These are phyloP conservation scores for Aegilops speltoides DNA, from an alignment of 176 grass and related monocot genomes.

Conservation along the genomic window DNA sequence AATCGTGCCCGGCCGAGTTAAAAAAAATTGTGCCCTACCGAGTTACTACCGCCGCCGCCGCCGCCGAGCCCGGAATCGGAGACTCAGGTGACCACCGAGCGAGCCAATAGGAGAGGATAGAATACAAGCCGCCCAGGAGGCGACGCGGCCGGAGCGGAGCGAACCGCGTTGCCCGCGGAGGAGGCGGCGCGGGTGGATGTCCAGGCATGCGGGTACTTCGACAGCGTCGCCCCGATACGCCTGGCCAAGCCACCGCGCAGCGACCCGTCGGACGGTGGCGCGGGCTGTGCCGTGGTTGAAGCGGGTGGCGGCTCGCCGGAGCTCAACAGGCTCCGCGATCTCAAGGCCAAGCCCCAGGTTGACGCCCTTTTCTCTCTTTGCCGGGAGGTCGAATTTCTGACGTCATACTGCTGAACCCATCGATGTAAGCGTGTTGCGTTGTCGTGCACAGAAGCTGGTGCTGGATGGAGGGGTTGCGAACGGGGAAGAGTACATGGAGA, in stretches of 20 bases:
- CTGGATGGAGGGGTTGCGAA: slow-evolving; percentile 48
- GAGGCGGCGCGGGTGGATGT: slow-evolving; percentile 54
- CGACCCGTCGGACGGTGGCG: slow-evolving; percentile 20
- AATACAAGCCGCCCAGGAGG: no score
- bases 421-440: slow-evolving; percentile 11
- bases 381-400: not conserved
- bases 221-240: slow-evolving; percentile 61
- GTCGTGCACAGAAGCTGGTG: slow-evolving; percentile 57
- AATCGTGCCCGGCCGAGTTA: no score
- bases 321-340: slow-evolving; percentile 56
- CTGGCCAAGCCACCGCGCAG: slow-evolving; percentile 30
- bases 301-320: slow-evolving; percentile 46
- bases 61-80: not conserved
- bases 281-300: not conserved
- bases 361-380: no score
- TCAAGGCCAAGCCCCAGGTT: slow-evolving; percentile 29
- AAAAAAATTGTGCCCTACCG: no score
- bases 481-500: slow-evolving; percentile 73
- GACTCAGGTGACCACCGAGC: not conserved
- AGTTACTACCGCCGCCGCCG: not conserved
- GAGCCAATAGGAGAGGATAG: not conserved
- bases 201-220: slow-evolving; percentile 72
- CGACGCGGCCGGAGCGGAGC: no score
- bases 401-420: slow-evolving; percentile 15
- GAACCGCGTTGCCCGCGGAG: no score